Evolutionary conservation across 352 stramenopile genomes (phyloP).

Genomic region (Globisporangium radiosum): DNA sequence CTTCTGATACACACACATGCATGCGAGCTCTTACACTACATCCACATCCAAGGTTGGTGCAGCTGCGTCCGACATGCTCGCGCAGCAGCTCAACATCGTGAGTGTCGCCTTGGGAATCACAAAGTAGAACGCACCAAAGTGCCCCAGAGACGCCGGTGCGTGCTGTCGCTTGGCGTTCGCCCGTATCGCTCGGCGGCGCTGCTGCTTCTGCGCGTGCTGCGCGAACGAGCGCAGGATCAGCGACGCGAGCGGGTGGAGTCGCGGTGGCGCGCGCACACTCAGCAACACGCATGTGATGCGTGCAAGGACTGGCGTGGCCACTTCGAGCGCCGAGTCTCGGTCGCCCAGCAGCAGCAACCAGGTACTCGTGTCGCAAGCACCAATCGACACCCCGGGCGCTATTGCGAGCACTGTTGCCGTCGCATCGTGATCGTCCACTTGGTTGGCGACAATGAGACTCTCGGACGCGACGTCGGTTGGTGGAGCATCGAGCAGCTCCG

Average conservation of each 20-base stretch:
- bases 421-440: neutral
- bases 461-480: too few species aligned
- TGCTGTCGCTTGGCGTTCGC: neutral
- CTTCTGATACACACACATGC: too few species aligned
- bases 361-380: neutral
- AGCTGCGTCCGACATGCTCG: too few species aligned
- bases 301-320: neutral
- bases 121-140: neutral
- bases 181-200: too few species aligned
- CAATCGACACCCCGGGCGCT: neutral
- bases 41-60: too few species aligned
- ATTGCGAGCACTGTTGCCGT: too few species aligned
- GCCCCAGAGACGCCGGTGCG: neutral
- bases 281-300: neutral
- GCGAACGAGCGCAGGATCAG: neutral
- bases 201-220: neutral
- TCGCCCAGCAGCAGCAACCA: neutral
- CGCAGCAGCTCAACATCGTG: slow-evolving; percentile 1
- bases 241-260: neutral
- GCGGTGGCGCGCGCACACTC: neutral
- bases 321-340: neutral
- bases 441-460: too few species aligned
- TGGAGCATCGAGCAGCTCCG: too few species aligned
- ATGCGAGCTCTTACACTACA: too few species aligned
- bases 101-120: slow-evolving; percentile 10